Conservation (phyloP, 2,329 filamentous ascomycete genomes). For the Xenoacremonium recifei region DNA sequence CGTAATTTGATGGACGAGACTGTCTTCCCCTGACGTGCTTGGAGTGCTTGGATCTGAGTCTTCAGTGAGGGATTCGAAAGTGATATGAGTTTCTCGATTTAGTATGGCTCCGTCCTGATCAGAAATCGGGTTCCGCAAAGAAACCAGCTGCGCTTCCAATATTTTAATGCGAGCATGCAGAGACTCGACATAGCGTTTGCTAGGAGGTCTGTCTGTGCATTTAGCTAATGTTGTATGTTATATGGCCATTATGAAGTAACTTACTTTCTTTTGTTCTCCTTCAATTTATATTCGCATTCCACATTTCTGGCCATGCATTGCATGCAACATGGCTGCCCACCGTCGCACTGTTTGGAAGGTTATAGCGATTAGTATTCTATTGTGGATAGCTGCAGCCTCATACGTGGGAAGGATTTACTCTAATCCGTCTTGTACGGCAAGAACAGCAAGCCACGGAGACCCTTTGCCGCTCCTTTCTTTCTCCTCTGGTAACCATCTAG, state of each 20-base stretch:
- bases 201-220: conserved; percentile 16
- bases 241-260: not conserved
- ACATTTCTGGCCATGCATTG: not conserved
- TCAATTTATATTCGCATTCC: not conserved
- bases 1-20: conserved; percentile 14
- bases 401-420: too few species aligned
- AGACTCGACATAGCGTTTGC: conserved; percentile 23
- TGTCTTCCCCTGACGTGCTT: conserved; percentile 4
- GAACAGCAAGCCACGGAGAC: too few species aligned
- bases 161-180: conserved; percentile 15
- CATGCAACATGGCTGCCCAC: not conserved
- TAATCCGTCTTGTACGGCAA: too few species aligned
- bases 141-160: conserved; percentile 13
- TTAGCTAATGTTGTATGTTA: not conserved
- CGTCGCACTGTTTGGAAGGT: not conserved
- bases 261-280: not conserved
- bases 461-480: too few species aligned
- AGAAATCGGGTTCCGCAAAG: too few species aligned
- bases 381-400: too few species aligned
- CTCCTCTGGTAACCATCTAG: too few species aligned
- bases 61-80: too few species aligned
- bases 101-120: too few species aligned
- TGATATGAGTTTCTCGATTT: too few species aligned
- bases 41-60: too few species aligned
- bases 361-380: too few species aligned